Conservation (phyloP, 371 early-diverging fungal genomes). For the Apophysomyces trapeziformis region DNA sequence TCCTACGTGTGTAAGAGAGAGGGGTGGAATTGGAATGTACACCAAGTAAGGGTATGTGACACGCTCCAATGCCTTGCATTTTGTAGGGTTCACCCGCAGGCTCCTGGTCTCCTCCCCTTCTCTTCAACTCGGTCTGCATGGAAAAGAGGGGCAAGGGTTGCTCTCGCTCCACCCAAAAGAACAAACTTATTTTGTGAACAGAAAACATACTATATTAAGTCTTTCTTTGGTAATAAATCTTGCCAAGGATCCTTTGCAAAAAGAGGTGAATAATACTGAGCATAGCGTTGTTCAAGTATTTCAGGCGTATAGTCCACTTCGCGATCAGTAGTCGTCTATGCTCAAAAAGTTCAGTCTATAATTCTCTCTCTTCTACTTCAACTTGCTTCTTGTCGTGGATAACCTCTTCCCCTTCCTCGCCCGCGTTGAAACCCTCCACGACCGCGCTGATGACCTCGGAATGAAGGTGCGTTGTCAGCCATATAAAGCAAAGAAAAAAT, state of each 20-base stretch:
- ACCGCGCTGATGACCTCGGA: neutral
- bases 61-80: slow-evolving; percentile 11
- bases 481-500: neutral
- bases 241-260: slow-evolving; percentile 39
- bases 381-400: neutral
- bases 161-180: neutral
- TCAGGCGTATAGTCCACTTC: slow-evolving; percentile 32
- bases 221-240: slow-evolving; percentile 6
- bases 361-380: neutral
- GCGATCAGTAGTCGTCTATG: neutral
- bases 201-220: slow-evolving; percentile 8
- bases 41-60: slow-evolving; percentile 9
- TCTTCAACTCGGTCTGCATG: slow-evolving; percentile 1
- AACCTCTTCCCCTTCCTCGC: slow-evolving; percentile 2
- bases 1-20: neutral
- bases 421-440: neutral
- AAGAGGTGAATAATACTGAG: slow-evolving; percentile 26
- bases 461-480: slow-evolving; percentile 5
- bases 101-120: neutral
- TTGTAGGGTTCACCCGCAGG: neutral
- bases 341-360: neutral
- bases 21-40: slow-evolving; percentile 13
- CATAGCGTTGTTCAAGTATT: slow-evolving; percentile 30
- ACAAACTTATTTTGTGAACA: neutral
- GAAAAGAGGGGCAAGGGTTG: neutral